phyloP scores from a whole-genome alignment of 2,329 filamentous ascomycete species.

The Colletotrichum somersetense region DNA sequence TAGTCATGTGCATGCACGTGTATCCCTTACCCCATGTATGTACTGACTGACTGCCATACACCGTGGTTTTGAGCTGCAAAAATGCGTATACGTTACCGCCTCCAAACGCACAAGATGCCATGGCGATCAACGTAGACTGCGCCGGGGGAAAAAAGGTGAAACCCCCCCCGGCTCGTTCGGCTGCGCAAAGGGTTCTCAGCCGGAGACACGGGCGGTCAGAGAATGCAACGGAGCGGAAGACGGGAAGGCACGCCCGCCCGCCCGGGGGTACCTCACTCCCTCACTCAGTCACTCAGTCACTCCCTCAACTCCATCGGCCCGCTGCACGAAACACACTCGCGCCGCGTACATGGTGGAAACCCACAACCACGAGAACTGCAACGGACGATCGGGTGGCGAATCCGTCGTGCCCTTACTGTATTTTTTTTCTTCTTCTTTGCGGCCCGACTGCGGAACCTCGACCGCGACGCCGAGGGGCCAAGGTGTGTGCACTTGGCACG shows the following conservation, averaged over 20 bases:
- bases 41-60: no score
- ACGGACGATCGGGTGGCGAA: background rate
- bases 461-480: background rate
- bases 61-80: no score
- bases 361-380: background rate
- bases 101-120: no score
- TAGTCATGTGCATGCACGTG: no score
- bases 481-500: background rate
- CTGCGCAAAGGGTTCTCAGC: background rate
- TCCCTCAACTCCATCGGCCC: background rate
- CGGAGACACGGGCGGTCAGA: background rate
- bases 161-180: background rate
- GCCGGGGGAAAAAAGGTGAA: no score
- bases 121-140: no score
- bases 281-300: no score
- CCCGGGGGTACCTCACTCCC: no score
- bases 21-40: no score
- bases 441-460: background rate
- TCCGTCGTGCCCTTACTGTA: background rate
- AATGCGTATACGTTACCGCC: no score
- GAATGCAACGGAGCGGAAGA: background rate
- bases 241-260: background rate
- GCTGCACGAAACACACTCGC: conserved; percentile 1
- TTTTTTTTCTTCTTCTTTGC: background rate
- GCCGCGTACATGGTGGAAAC: no score